Evolutionary conservation across 352 stramenopile genomes (phyloP), one percentile per base, ranked within the genome.

Genomic region (Globisporangium emineosum): DNA sequence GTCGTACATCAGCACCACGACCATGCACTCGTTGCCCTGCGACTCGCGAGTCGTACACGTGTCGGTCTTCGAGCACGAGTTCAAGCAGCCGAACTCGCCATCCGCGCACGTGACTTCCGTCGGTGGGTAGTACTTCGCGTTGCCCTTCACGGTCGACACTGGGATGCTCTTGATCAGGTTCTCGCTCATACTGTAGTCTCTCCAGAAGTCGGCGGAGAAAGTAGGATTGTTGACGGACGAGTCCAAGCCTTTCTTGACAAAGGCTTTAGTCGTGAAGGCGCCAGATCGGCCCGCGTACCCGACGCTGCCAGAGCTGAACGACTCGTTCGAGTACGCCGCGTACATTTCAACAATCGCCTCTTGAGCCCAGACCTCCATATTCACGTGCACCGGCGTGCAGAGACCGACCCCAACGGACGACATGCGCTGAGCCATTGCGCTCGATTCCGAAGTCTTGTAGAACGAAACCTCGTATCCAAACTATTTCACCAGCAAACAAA

Each of bases 181-280:
- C 21, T 62, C 62, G 21, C 33, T 67, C 3, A 17, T 23, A 5
- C 21, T 19, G 27, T 67, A 88, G 57, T 83, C 73, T 42, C 79
- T 65, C 77, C 77, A 88, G 53, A 83, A 88, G 29, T 86, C 79
- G 2, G 73, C 71, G 21, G 59, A 66, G 51, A 78, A 85, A 2
- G 67, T 27, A 2, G 73, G 66, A 0, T 30, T 60, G 37, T 42
- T 54, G 17, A 47, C 32, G 0, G 59, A 66, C 5, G 57, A 12
- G 58, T 67, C 68, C 12, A 72, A 30, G 0, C 71, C 78, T 13
- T 81, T 42, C 3, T 66, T 58, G 13, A 89, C 66, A 19, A 86
- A 59, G 19, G 66, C 53, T 0, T 59, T 65, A 5, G 73, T 81
- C 4, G 71, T 79, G 67, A 79, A 88, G 33, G 79, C 43, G 0